Evolutionary conservation across 768 basidiomycete species (phyloP), one percentile per base, ranked within the genome.

Genomic region (Serendipita indica): DNA sequence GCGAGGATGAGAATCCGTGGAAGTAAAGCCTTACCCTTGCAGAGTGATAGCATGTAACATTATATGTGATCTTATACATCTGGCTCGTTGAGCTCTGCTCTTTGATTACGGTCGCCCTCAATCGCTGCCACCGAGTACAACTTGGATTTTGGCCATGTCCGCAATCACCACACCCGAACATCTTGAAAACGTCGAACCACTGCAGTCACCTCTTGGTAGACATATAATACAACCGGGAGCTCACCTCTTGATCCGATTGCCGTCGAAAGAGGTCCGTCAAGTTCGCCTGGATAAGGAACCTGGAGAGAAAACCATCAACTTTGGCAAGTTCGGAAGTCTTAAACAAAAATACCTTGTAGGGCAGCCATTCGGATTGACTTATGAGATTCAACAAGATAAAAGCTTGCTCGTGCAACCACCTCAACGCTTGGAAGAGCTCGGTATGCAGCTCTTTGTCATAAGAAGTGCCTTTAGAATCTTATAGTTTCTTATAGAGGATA

Each of bases 261-360:
- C 49, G 5, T 27, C 49, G 30, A 54, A 54, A 30, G 49, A 54
- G 22, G 49, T 54, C 32, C 49, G 49, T 27, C 20, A 54, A 25
- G 30, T 54, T 10, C 49, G 49, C 10, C 20, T 54, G n/a, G 49
- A 54, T 30, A 10, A 18, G n/a, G n/a, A 25, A 7, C 49, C 49
- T 7, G 49, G 49, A 27, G 49, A 30, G 30, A 54, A 54, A 54
- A 79, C 74, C 14, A 69, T 91, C 45, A 77, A 79, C 33, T 72
- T 96, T 18, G 92, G 92, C 62, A 89, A 88, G 70, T 83, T 86
- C 61, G 96, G 94, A 10, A 78, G 82, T 2, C 97, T 99, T 70
- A 70, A 77, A 60, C 77, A 83, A 16, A 80, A 81, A 60, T 82
- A 89, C 57, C 77, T 99, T 32, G 74, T 94, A 30, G 82, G 81